Evolutionary conservation across 2,329 filamentous ascomycete species (phyloP).

Genomic region (Pseudogymnoascus sp.): DNA sequence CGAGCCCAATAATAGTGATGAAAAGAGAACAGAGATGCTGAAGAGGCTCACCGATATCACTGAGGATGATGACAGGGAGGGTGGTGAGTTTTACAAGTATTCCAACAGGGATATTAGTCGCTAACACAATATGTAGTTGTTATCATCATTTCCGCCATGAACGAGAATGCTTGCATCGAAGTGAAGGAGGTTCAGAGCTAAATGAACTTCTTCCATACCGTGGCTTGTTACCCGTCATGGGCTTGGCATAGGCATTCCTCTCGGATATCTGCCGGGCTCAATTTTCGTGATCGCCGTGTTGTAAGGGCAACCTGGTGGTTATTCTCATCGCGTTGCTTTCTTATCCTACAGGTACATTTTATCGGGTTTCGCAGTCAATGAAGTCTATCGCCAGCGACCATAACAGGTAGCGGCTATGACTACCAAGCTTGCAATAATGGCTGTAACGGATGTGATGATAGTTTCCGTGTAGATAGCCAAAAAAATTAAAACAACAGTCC

Average conservation of each 20-base stretch:
- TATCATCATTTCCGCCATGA: conserved; percentile 90
- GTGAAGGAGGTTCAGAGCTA: conserved; percentile 73
- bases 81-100: conserved; percentile 56
- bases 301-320: not conserved
- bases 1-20: conserved; percentile 58
- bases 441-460: not conserved
- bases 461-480: not conserved
- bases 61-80: conserved; percentile 78
- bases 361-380: not conserved
- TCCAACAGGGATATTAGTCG: conserved; percentile 12
- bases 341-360: not conserved
- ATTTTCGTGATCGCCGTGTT: not conserved
- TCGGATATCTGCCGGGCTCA: not conserved
- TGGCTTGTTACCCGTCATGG: not conserved
- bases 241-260: not conserved
- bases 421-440: not conserved
- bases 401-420: not conserved
- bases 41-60: conserved; percentile 79
- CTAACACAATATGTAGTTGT: conserved; percentile 52
- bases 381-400: not conserved
- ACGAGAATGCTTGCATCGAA: conserved; percentile 85
- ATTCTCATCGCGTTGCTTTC: conserved; percentile 3
- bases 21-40: conserved; percentile 41
- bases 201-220: not conserved
- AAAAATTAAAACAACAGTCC: not conserved